Evolutionary conservation across 2,329 filamentous ascomycete genomes (phyloP).

Genomic region (Chaetomium globosum): DNA sequence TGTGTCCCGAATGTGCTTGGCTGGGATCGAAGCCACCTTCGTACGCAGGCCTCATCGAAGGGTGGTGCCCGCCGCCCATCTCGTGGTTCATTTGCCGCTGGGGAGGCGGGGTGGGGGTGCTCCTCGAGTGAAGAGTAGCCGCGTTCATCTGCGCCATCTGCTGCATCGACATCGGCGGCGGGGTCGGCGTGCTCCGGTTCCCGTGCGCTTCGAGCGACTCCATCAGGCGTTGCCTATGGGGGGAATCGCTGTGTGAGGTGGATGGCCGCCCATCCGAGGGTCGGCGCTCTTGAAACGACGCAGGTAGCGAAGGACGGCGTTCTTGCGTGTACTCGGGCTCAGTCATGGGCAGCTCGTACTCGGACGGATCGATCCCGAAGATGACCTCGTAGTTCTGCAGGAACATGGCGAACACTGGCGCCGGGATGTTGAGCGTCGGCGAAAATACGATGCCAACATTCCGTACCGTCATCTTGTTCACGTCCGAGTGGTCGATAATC

Average conservation of each 20-base stretch:
- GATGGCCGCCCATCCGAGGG: slow-evolving; percentile 47
- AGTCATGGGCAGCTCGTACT: slow-evolving; percentile 57
- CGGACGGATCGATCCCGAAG: slow-evolving; percentile 72
- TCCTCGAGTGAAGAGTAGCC: slow-evolving; percentile 36
- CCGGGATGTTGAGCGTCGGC: slow-evolving; percentile 93
- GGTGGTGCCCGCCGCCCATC: slow-evolving; percentile 36
- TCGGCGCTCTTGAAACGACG: slow-evolving; percentile 37
- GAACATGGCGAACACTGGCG: slow-evolving; percentile 90
- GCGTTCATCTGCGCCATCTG: slow-evolving; percentile 40
- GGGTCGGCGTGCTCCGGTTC: slow-evolving; percentile 53
- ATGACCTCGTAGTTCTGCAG: slow-evolving; percentile 87
- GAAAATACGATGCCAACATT: slow-evolving; percentile 99
- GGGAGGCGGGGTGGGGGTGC: slow-evolving; percentile 52
- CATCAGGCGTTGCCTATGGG: slow-evolving; percentile 54
- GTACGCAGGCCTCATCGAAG: slow-evolving; percentile 48
- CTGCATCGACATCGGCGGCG: slow-evolving; percentile 45
- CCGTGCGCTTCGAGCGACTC: slow-evolving; percentile 45
- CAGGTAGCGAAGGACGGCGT: slow-evolving; percentile 33
- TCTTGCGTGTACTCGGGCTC: slow-evolving; percentile 46
- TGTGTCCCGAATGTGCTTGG: slow-evolving; percentile 30
- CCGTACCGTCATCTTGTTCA: slow-evolving; percentile 97
- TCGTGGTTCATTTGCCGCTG: slow-evolving; percentile 49
- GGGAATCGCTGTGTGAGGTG: slow-evolving; percentile 55
- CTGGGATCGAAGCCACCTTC: slow-evolving; percentile 48
- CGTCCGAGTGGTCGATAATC: slow-evolving; percentile 84